Evolutionary conservation across 306 rosid species (phyloP).

Genomic region (Lathyrus tuberosus): DNA sequence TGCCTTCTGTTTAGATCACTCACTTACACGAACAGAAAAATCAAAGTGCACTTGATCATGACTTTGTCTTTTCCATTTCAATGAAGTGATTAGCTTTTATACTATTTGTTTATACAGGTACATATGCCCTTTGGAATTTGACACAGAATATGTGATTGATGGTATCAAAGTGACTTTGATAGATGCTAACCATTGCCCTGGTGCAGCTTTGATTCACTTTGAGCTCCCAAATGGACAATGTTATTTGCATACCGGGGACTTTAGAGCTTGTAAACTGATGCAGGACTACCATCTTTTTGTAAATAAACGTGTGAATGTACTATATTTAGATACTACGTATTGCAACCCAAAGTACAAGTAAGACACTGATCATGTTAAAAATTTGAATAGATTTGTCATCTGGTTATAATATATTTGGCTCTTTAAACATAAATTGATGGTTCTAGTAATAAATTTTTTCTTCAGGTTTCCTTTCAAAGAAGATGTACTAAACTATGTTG

Average conservation of each 20-base stretch:
- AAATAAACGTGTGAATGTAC: conserved; percentile 52
- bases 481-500: conserved; percentile 56
- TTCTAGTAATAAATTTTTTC: conserved; percentile 30
- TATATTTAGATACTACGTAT: conserved; percentile 62
- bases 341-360: conserved; percentile 63
- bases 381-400: conserved; percentile 18
- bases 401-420: conserved; percentile 10
- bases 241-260: conserved; percentile 63
- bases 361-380: conserved; percentile 24
- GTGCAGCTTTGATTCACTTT: conserved; percentile 62
- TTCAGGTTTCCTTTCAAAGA: conserved; percentile 60
- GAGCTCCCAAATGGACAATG: conserved; percentile 50
- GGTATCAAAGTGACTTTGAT: conserved; percentile 57
- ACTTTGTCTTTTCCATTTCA: conserved; percentile 20
- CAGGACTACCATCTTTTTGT: conserved; percentile 45
- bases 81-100: conserved; percentile 14
- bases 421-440: conserved; percentile 12
- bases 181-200: conserved; percentile 66
- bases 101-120: conserved; percentile 43
- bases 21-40: conserved; percentile 1
- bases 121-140: conserved; percentile 51
- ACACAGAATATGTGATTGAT: conserved; percentile 43
- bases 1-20: conserved; percentile 17
- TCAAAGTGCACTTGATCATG: conserved; percentile 4
- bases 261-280: conserved; percentile 56